Percentiles rank a stretch among this genome's conserved stretches.
phyloP scores from a whole-genome alignment of 2,329 filamentous ascomycete genomes.

The Colletotrichum tamarilloi region DNA sequence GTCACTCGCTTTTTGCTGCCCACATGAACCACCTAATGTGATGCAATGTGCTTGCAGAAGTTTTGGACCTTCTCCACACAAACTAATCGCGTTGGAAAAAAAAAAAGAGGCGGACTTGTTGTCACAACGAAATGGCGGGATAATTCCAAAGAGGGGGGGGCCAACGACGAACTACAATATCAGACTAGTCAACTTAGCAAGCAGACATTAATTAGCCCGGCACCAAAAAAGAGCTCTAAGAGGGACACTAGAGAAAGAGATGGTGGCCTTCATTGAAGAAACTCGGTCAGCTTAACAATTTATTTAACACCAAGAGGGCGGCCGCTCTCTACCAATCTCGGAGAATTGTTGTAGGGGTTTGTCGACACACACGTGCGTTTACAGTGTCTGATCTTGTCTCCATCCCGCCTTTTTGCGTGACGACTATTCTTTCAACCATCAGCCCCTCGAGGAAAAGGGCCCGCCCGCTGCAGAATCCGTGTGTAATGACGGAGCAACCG shows the following conservation, averaged over 20 bases:
- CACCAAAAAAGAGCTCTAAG: background rate
- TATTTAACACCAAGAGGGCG: slow-evolving; percentile 4
- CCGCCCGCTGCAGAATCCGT: slow-evolving; percentile 29
- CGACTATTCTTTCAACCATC: background rate
- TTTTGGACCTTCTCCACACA: background rate
- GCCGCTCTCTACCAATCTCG: background rate
- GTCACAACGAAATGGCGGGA: background rate
- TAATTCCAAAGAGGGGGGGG: background rate
- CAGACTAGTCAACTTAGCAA: background rate
- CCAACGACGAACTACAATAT: background rate
- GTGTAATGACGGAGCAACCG: slow-evolving; percentile 13
- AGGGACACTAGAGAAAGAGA: background rate
- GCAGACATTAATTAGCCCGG: background rate
- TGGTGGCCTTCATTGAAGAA: background rate
- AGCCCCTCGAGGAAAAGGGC: background rate
- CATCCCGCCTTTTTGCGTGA: background rate
- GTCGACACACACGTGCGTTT: background rate
- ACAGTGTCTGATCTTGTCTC: background rate
- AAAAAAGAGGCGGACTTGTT: background rate
- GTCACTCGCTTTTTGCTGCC: background rate
- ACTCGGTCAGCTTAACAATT: slow-evolving; percentile 23
- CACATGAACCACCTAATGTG: background rate
- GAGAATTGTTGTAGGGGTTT: no score
- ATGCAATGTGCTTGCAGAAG: background rate
- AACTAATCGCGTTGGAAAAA: background rate